A percentile compares a stretch with the other conserved stretches of the same genome.
phyloP scores from a whole-genome alignment of 176 grass and related monocot species.

The Phragmites australis region DNA sequence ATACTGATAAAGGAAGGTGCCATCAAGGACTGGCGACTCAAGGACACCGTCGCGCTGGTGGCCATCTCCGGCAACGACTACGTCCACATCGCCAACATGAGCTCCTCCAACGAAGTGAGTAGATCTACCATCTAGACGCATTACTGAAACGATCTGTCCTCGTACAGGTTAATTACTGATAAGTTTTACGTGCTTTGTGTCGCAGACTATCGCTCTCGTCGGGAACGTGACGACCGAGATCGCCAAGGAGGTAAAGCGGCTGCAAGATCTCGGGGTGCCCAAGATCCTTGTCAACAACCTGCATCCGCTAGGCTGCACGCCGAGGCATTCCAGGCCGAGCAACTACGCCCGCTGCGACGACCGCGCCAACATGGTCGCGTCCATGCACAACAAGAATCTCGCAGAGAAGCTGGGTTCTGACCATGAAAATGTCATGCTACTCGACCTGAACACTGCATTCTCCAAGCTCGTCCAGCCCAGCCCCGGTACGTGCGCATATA shows the following conservation, averaged over 20 bases:
- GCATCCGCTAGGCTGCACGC: constrained; percentile 50
- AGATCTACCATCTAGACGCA: not conserved
- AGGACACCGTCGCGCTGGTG: constrained; percentile 26
- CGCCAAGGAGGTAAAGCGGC: constrained; percentile 6
- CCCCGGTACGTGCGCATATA: not conserved
- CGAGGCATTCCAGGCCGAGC: not conserved
- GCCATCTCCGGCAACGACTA: constrained; percentile 54
- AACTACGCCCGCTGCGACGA: constrained; percentile 43
- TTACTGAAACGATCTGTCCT: not conserved
- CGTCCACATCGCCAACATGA: constrained; percentile 19
- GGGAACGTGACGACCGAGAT: constrained; percentile 21
- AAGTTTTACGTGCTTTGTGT: not conserved
- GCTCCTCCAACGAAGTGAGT: not conserved
- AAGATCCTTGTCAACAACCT: constrained; percentile 48
- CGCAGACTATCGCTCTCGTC: not conserved
- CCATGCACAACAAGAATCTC: constrained; percentile 9
- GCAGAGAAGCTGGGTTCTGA: not conserved
- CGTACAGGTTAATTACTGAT: not conserved
- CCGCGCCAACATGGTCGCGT: not conserved
- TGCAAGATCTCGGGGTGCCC: constrained; percentile 24
- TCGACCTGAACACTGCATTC: constrained; percentile 32
- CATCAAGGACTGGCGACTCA: not conserved
- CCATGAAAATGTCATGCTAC: not conserved
- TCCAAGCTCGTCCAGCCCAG: constrained; percentile 27
- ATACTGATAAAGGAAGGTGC: not conserved